phyloP scores from a whole-genome alignment of 73 alveolate species.

The Breviolum minutum region DNA sequence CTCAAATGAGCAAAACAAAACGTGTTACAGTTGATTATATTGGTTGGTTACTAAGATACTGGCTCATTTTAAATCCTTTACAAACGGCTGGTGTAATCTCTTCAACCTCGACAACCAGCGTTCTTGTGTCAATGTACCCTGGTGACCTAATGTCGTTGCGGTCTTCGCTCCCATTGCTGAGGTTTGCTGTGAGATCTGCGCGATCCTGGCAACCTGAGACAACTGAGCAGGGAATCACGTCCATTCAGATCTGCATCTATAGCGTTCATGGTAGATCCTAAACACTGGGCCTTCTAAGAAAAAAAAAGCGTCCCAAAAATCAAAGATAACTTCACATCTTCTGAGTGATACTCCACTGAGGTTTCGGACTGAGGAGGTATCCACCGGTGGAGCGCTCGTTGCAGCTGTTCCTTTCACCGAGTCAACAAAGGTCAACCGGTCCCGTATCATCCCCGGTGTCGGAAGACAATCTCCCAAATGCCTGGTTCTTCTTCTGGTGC shows the following conservation, averaged over 20 bases:
- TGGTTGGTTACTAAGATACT: neutral
- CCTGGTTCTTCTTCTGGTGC: slow-evolving; percentile 9
- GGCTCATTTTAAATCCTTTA: too few relatives aligned
- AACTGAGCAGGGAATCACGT: neutral
- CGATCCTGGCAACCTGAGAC: slow-evolving; percentile 57
- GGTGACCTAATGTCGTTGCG: neutral
- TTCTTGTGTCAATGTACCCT: too few relatives aligned
- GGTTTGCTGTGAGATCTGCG: slow-evolving; percentile 69
- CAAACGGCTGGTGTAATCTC: too few relatives aligned
- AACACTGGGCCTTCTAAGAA: too few relatives aligned
- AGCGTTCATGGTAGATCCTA: too few relatives aligned
- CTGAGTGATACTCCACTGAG: neutral
- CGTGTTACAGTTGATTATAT: neutral
- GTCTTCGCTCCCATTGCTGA: slow-evolving; percentile 66
- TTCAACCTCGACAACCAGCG: too few relatives aligned
- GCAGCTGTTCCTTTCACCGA: neutral
- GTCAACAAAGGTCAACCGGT: neutral
- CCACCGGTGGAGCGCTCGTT: slow-evolving; percentile 34
- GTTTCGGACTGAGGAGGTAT: slow-evolving; percentile 6
- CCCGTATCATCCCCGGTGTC: neutral
- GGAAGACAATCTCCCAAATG: neutral
- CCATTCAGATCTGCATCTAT: too few relatives aligned
- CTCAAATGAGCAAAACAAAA: neutral
- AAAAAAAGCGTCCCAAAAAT: neutral
- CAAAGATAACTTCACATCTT: neutral